Evolutionary conservation across 495 filamentous ascomycete genomes (phyloP), one percentile per base, ranked within the genome.

Genomic region (Corynascus novoguineensis): DNA sequence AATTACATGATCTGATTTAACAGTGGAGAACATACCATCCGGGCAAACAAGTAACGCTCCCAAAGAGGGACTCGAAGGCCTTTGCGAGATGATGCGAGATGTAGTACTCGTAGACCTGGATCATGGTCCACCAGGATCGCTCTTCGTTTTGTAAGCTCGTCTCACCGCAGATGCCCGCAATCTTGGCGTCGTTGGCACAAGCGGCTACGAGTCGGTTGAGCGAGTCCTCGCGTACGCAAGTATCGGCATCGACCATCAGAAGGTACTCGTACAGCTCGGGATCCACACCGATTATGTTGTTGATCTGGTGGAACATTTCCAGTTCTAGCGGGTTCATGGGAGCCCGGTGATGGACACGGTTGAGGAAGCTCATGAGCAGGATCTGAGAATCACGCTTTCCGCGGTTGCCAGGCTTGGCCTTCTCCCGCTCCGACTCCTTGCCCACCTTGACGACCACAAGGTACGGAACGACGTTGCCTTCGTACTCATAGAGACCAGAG

Each of bases 221-320:
- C 3, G 92, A 88, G 72, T 98, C 93, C 64, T 96, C 90, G 15
- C 84, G 82, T 27, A 98, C 95, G 76, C 86, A 90, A 12, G 93
- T 98, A 81, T 98, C 93, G 57, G 93, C 93, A 69, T 98, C 93
- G 57, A 98, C 87, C 92, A 95, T 95, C 65, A 98, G 81, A 31
- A 96, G 83, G 65, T 96, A 98, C 72, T 98, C 93, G 68, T 98
- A 98, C 9, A 98, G 82, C 67, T 96, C 90, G 19, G 93, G 93
- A 63, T 98, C 90, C 27, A 98, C 93, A 59, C 93, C 93, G 60
- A 98, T 98, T 64, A 98, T 88, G 67, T 98, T 98, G 75, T 95
- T 95, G 77, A 98, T 92, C 69, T 98, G 93, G 62, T 98, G 92
- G 78, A 95, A 96, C 76, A 97, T 92, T 68, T 98, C 93, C 21